Evolutionary conservation across 768 basidiomycete genomes (phyloP).

Genomic region (Pilatotrama ljubarskyi): DNA sequence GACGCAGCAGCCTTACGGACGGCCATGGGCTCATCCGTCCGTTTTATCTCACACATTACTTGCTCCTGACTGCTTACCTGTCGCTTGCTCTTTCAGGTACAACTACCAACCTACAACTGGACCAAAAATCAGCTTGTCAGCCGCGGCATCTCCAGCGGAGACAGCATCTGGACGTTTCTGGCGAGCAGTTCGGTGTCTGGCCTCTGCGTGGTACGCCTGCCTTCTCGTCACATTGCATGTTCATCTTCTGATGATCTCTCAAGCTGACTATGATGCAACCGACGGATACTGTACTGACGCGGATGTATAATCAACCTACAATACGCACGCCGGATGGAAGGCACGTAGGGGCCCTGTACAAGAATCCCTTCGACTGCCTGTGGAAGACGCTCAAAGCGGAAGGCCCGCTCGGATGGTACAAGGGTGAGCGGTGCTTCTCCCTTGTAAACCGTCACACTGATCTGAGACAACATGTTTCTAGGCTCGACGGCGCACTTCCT

Average conservation of each 20-base stretch:
- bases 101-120: constrained; percentile 94
- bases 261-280: constrained; percentile 94
- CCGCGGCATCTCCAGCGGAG: constrained; percentile 65
- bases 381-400: constrained; percentile 94
- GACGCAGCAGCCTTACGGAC: constrained; percentile 94
- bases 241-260: constrained; percentile 9
- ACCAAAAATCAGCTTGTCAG: constrained; percentile 80
- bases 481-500: constrained; percentile 93
- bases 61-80: background rate
- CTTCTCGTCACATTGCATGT: background rate
- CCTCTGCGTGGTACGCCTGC: constrained; percentile 76
- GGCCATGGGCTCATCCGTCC: constrained; percentile 88
- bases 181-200: constrained; percentile 89
- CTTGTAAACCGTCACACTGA: background rate
- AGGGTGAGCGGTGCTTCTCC: constrained; percentile 49
- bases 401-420: constrained; percentile 94
- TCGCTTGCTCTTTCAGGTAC: constrained; percentile 55
- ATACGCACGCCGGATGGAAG: constrained; percentile 67
- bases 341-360: constrained; percentile 76
- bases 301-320: constrained; percentile 96
- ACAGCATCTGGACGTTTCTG: constrained; percentile 86
- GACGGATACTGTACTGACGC: constrained; percentile 86
- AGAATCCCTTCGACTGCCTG: constrained; percentile 91
- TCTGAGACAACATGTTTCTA: constrained; percentile 28
- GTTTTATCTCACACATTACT: constrained; percentile 11